Evolutionary conservation across 148 eudicot species (phyloP).

Genomic region (Beta vulgaris): DNA sequence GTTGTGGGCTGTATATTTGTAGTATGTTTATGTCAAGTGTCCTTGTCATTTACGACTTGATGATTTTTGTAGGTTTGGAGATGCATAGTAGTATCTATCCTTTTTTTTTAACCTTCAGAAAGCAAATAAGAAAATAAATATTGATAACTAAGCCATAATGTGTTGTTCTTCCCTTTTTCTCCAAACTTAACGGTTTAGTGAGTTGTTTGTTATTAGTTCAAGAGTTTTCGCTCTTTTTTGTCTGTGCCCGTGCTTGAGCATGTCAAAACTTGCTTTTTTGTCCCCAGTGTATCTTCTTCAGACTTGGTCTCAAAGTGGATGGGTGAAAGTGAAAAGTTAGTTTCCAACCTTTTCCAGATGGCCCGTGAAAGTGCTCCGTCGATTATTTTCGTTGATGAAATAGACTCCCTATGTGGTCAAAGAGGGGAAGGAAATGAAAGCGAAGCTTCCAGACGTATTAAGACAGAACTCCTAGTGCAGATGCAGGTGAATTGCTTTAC

Average conservation of each 20-base stretch:
- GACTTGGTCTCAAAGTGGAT: conserved; percentile 99
- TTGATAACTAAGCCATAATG: too few species aligned
- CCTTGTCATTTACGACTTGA: not conserved
- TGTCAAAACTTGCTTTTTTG: conserved; percentile 38
- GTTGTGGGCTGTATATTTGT: too few species aligned
- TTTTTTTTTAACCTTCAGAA: too few species aligned
- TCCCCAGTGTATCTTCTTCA: conserved; percentile 88
- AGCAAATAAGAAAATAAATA: too few species aligned
- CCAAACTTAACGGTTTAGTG: not conserved
- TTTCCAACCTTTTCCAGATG: conserved; percentile 94
- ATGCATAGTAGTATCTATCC: not conserved
- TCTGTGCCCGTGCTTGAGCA: conserved; percentile 8
- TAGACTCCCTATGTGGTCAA: conserved; percentile 97
- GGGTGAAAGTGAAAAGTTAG: conserved; percentile 99
- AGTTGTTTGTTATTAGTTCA: not conserved
- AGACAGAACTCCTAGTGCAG: conserved; percentile 97
- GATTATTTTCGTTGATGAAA: conserved; percentile 93
- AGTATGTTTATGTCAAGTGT: too few species aligned
- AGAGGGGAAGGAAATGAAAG: conserved; percentile 99
- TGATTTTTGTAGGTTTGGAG: not conserved
- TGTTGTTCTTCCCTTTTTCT: not conserved
- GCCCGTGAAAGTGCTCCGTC: conserved; percentile 98
- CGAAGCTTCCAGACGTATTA: conserved; percentile 98
- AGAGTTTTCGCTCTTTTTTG: conserved; percentile 3
- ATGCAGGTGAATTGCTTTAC: conserved; percentile 68